Conservation (phyloP, 1,284 basidiomycete genomes). For the Erythrobasidium hasegawianum region DNA sequence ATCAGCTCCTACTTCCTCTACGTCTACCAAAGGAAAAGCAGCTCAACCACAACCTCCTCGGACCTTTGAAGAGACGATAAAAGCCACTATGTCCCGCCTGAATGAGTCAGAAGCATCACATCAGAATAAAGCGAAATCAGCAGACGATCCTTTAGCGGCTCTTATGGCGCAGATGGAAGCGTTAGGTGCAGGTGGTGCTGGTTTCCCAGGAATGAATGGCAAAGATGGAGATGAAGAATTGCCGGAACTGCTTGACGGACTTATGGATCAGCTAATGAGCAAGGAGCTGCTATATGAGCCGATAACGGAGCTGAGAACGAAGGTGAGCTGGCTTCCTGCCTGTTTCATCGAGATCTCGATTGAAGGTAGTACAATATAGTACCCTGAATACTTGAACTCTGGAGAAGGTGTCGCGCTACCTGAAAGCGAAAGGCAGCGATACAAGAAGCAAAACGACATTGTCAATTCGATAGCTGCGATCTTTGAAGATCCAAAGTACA, state of each 20-base stretch:
- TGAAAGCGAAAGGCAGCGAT: constrained; percentile 64
- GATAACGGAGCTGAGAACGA: constrained; percentile 77
- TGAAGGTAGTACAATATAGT: constrained; percentile 55
- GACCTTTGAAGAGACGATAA: constrained; percentile 71
- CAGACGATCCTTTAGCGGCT: constrained; percentile 50
- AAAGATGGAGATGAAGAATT: constrained; percentile 57
- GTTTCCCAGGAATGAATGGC: constrained; percentile 37
- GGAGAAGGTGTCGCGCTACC: constrained; percentile 56
- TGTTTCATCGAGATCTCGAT: too few relatives aligned
- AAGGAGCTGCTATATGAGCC: constrained; percentile 92
- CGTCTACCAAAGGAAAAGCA: constrained; percentile 16
- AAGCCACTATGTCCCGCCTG: constrained; percentile 73
- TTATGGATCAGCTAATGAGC: constrained; percentile 92
- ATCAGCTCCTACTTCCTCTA: constrained; percentile 1
- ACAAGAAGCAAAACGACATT: constrained; percentile 62
- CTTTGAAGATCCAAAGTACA: constrained; percentile 67
- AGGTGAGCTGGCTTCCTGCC: constrained; percentile 60
- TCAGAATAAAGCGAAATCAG: constrained; percentile 54
- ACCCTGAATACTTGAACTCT: constrained; percentile 69
- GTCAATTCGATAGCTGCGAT: constrained; percentile 66
- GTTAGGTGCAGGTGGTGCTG: constrained; percentile 44
- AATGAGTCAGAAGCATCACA: constrained; percentile 64
- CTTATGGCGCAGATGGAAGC: constrained; percentile 47
- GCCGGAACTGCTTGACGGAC: constrained; percentile 73
- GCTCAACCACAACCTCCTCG: constrained; percentile 47